A percentile compares a stretch with the other conserved stretches of the same genome.
Evolutionary conservation across 2,329 filamentous ascomycete genomes (phyloP).

Genomic region (Cercospora beticola): DNA sequence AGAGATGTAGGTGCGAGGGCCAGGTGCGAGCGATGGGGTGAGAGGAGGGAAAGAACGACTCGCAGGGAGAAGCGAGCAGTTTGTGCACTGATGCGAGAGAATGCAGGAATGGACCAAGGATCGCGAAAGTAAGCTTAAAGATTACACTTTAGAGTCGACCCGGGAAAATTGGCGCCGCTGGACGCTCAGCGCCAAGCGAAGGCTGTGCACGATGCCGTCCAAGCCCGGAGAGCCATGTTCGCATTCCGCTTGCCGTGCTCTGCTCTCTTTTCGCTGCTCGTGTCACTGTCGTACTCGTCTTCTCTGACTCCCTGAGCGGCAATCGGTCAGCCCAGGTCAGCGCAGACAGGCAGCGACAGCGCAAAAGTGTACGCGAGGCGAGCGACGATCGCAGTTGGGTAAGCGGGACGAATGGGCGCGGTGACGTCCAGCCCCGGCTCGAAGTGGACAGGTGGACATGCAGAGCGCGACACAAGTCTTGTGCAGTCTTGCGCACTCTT

Average conservation of each 20-base stretch:
- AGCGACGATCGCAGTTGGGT: slow-evolving; percentile 15
- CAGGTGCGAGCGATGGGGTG: neutral
- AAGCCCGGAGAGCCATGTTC: neutral
- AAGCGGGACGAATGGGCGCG: slow-evolving; percentile 16
- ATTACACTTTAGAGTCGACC: neutral
- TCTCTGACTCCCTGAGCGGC: too few species aligned
- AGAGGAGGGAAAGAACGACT: neutral
- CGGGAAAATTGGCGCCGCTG: neutral
- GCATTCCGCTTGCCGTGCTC: neutral
- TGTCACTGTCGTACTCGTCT: neutral
- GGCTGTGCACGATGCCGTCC: neutral
- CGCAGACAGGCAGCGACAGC: neutral
- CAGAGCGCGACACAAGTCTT: slow-evolving; percentile 20
- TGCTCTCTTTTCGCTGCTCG: neutral
- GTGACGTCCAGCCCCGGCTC: slow-evolving; percentile 11
- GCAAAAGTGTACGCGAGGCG: neutral
- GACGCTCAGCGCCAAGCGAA: neutral
- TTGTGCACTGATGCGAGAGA: neutral
- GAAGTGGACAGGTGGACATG: slow-evolving; percentile 12
- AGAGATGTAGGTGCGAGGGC: neutral
- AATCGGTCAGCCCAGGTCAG: neutral
- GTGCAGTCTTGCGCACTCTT: slow-evolving; percentile 25
- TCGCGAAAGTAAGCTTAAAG: slow-evolving; percentile 4
- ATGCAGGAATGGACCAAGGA: neutral
- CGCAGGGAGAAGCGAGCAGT: neutral